Base-by-base conservation (phyloP, 2,329 filamentous ascomycete species). In the Ramularia endophylla region DNA sequence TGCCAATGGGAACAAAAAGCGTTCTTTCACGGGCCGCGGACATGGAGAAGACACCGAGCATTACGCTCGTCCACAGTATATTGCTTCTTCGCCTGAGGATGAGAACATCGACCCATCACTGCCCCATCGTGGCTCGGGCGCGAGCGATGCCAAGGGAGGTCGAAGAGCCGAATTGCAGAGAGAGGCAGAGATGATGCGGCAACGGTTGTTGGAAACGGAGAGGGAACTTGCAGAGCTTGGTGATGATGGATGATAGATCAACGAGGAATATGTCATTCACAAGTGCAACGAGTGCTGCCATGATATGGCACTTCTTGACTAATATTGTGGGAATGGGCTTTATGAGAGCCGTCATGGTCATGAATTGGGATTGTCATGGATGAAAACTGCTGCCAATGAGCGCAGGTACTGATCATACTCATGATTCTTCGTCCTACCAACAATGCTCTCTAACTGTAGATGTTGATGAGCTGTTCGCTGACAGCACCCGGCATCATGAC, bases 111-210 rank as follows among this genome's bases (percentile, higher is more conserved):
- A 63, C 38, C 59, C 60, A 3, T 45, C 53, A 18, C 57, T 57
- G 64, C 69, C 46, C 59, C 68, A 40, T 36, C 43, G 40, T 27
- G 34, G 60, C 63, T 39, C 44, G 12, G 20, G 41, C 36, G 28
- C 40, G 9, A 27, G 39, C 27, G 32, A 39, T 12, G 25, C 69
- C 6, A 81, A 76, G 52, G 72, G 74, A 3, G 81, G 85, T 50
- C 74, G 80, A 41, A 73, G 83, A 36, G 77, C 76, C 7, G 75
- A 80, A 35, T 66, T 94, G 36, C 75, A 82, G 58, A 72, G 79
- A 17, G 86, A 94, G 61, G 80, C 85, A 0, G 84, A 89, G 56
- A 72, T 73, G 38, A 92, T 92, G 80, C 75, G 84, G 27, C 78
- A 82, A 60, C 70, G 83, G 62, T 69, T 89, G 20, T 73, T 79